Evolutionary conservation across 768 basidiomycete genomes (phyloP).

Genomic region (Nidularia pulvinata): DNA sequence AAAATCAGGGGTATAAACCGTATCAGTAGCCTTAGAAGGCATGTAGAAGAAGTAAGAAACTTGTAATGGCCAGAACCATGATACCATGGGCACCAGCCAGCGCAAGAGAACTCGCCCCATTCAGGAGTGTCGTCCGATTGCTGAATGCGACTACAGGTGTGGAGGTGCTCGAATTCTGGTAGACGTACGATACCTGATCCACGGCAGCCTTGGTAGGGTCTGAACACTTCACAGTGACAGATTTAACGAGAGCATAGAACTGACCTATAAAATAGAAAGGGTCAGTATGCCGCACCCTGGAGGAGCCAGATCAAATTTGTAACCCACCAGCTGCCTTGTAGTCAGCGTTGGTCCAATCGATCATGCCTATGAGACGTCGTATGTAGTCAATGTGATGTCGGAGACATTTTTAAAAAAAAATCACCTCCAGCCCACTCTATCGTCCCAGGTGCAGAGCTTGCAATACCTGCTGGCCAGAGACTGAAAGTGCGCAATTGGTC

Average conservation of each 20-base stretch:
- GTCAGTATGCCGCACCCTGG: background rate
- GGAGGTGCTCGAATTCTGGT: slow-evolving; percentile 50
- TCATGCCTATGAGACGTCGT: slow-evolving; percentile 42
- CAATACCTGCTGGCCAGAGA: slow-evolving; percentile 79
- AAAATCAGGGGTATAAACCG: too few species aligned
- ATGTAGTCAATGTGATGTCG: background rate
- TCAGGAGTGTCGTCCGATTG: slow-evolving; percentile 56
- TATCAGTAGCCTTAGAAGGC: too few species aligned
- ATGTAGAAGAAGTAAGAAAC: too few species aligned
- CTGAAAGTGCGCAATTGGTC: background rate
- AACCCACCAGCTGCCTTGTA: slow-evolving; percentile 60
- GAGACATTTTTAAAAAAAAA: too few species aligned
- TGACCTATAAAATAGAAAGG: slow-evolving; percentile 41
- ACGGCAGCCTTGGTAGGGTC: slow-evolving; percentile 40
- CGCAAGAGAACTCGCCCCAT: slow-evolving; percentile 31
- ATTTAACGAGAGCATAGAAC: slow-evolving; percentile 66
- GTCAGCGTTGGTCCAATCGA: slow-evolving; percentile 81
- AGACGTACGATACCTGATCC: slow-evolving; percentile 64
- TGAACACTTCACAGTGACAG: slow-evolving; percentile 63
- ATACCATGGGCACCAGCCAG: slow-evolving; percentile 17
- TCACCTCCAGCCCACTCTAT: slow-evolving; percentile 75
- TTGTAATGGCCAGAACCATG: background rate
- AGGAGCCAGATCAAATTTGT: background rate
- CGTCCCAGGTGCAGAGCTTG: slow-evolving; percentile 60
- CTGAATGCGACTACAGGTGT: slow-evolving; percentile 57